Evolutionary conservation across 805 yeast species (phyloP), one percentile per base, ranked within the genome.

Genomic region (Sugiyamaella americana): DNA sequence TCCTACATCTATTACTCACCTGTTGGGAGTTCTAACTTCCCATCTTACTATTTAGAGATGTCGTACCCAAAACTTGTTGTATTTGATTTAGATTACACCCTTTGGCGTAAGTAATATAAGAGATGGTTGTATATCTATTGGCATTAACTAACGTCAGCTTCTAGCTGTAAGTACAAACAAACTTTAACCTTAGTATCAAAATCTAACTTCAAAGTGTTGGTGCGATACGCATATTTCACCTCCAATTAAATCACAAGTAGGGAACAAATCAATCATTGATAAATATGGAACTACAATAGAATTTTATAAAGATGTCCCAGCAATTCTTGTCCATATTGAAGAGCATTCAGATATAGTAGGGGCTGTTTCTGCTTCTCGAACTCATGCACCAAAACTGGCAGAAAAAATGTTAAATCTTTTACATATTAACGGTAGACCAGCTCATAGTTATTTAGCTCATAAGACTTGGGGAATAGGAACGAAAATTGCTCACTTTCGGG

Each of bases 341-440:
- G 64, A 64, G 0, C 65, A 76, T 17, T 63, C 65, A 2, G 68
- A 61, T 3, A 79, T 81, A 5, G 64, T 61, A 29, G 72, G 85
- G 1, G 73, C 82, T 23, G 79, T 82, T 2, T 42, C 58, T 3
- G 96, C 96, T 0, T 82, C 91, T 21, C 70, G 95, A 54, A 87
- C 96, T 0, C 76, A 78, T 50, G 77, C 87, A 1, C 95, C 95
- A 0, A 70, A 74, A n/a, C 50, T 83, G n/a, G 96, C 96, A 1
- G 70, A 71, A 52, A 76, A 78, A 45, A 63, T 87, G 58, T 64
- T 87, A 44, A 67, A 72, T 5, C 61, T 72, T 47, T 70, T 84
- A 30, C 69, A 73, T 32, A 64, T 87, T 1, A 73, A 74, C 37
- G 74, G 70, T n/a, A 68, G 65, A 38, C 80, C 83, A 0, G 70